Conservation (phyloP, 345 rosid species). For the Populus euphratica region DNA sequence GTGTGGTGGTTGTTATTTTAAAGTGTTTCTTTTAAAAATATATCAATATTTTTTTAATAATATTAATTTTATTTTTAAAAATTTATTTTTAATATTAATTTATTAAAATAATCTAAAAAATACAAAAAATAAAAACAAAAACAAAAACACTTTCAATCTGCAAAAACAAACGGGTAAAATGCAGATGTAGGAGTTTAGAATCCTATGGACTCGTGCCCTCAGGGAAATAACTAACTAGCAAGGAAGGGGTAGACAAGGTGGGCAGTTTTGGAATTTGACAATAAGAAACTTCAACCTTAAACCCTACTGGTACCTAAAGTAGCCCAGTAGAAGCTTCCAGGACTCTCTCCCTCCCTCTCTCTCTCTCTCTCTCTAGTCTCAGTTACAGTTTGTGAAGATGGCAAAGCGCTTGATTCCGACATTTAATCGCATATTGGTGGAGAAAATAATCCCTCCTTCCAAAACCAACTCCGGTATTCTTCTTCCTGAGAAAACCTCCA, state of each 20-base stretch:
- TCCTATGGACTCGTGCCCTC: not conserved
- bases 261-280: not conserved
- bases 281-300: not conserved
- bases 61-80: too few relatives aligned
- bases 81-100: too few relatives aligned
- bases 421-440: conserved; percentile 25
- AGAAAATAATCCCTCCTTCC: conserved; percentile 29
- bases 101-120: too few relatives aligned
- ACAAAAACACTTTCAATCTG: too few relatives aligned
- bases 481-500: conserved; percentile 21
- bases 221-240: not conserved
- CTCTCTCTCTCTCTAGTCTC: not conserved
- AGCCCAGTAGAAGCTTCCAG: not conserved
- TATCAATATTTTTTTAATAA: too few relatives aligned
- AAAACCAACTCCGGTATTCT: conserved; percentile 23
- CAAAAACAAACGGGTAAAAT: too few relatives aligned
- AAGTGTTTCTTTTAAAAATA: too few relatives aligned
- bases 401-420: conserved; percentile 23
- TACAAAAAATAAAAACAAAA: too few relatives aligned
- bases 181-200: too few relatives aligned
- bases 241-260: not conserved
- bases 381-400: not conserved
- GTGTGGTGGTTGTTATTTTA: too few relatives aligned
- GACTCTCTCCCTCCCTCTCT: not conserved
- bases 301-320: not conserved